Conservation (phyloP, 305 asterid species). For the Nicotiana rustica region DNA sequence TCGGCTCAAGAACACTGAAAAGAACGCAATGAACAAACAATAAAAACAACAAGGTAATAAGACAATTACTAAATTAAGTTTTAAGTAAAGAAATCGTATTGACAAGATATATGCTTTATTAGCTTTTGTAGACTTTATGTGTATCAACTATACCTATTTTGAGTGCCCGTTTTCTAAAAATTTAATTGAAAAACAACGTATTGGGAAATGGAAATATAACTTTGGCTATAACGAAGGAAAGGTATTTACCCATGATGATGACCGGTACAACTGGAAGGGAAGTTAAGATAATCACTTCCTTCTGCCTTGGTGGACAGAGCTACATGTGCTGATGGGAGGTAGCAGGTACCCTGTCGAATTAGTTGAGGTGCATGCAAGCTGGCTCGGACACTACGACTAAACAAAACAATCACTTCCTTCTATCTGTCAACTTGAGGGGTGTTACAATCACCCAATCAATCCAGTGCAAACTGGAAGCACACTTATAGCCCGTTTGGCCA, state of each 20-base stretch:
- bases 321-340: too few relatives aligned
- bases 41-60: too few relatives aligned
- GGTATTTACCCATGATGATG: constrained; percentile 8
- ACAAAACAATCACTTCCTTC: too few relatives aligned
- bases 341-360: too few relatives aligned
- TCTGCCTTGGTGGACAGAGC: too few relatives aligned
- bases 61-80: too few relatives aligned
- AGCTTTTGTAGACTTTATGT: neutral
- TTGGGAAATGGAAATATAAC: neutral
- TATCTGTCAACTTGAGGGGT: too few relatives aligned
- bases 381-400: too few relatives aligned
- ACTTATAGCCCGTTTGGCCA: neutral
- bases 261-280: neutral
- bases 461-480: constrained; percentile 8
- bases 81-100: neutral
- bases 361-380: too few relatives aligned
- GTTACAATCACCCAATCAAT: neutral
- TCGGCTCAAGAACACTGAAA: too few relatives aligned
- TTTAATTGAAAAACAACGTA: neutral
- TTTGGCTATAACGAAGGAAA: neutral
- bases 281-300: neutral
- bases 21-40: too few relatives aligned
- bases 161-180: neutral
- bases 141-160: neutral
- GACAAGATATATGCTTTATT: neutral